phyloP scores from a whole-genome alignment of 2,329 filamentous ascomycete genomes.

The Colletotrichum coccodes region DNA sequence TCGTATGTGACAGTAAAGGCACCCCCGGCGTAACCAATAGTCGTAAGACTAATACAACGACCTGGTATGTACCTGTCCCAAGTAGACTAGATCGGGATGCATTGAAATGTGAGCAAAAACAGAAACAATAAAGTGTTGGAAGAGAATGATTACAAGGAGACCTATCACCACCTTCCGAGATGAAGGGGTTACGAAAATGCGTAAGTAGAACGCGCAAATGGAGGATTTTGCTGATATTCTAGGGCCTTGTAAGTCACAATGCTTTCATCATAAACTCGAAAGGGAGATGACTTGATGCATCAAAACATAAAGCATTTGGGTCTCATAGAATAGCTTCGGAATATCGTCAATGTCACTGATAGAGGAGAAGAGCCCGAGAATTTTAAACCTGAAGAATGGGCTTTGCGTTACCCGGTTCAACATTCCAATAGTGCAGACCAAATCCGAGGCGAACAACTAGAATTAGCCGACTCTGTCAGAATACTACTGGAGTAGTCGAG shows the following conservation, averaged over 20 bases:
- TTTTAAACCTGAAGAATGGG: constrained; percentile 19
- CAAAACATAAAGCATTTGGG: constrained; percentile 38
- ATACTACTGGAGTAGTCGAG: too few relatives aligned
- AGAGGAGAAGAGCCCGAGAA: neutral
- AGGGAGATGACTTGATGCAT: constrained; percentile 17
- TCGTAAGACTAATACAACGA: constrained; percentile 16
- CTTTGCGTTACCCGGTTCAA: constrained; percentile 26
- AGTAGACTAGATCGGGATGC: constrained; percentile 31
- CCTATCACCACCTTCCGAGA: constrained; percentile 14
- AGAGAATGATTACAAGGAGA: constrained; percentile 18
- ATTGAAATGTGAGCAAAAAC: constrained; percentile 36
- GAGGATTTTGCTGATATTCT: constrained; percentile 36
- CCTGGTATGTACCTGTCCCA: constrained; percentile 28
- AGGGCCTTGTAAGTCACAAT: neutral
- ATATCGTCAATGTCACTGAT: neutral
- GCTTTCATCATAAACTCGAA: rapidly evolving
- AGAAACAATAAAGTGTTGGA: constrained; percentile 22
- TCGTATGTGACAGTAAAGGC: constrained; percentile 32
- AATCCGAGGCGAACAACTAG: constrained; percentile 32
- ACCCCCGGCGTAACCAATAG: constrained; percentile 20
- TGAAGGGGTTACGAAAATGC: constrained; percentile 31
- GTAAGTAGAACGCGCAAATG: constrained; percentile 37
- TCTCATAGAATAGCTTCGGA: constrained; percentile 32
- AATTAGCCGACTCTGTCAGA: rapidly evolving
- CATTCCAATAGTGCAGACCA: constrained; percentile 37